Conservation (phyloP, 1,139 yeast species). For the Suhomyces maxii region DNA sequence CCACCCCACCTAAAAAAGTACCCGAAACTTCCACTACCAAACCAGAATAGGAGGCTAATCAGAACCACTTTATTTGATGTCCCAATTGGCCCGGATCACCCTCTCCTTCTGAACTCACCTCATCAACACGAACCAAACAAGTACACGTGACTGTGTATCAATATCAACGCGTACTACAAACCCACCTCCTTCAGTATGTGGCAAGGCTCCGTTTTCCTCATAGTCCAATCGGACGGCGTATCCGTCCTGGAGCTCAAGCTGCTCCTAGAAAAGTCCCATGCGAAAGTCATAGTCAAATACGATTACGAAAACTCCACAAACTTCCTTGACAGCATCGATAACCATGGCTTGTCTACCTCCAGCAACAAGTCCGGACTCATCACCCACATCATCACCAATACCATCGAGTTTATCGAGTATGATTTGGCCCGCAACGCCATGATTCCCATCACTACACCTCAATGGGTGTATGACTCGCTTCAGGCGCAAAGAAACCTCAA, state of each 20-base stretch:
- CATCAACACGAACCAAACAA: neutral
- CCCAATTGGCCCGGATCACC: neutral
- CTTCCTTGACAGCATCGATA: constrained; percentile 19
- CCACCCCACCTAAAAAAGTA: too few relatives aligned
- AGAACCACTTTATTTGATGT: too few relatives aligned
- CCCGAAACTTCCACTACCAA: too few relatives aligned
- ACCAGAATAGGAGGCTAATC: too few relatives aligned
- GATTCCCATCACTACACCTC: constrained; percentile 68
- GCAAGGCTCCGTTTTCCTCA: constrained; percentile 38
- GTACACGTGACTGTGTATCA: constrained; percentile 3
- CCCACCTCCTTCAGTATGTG: constrained; percentile 25
- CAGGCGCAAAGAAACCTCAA: constrained; percentile 47
- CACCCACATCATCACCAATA: constrained; percentile 59
- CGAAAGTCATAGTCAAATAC: constrained; percentile 24
- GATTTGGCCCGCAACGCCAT: constrained; percentile 48
- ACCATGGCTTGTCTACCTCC: constrained; percentile 42
- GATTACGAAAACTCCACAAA: constrained; percentile 26
- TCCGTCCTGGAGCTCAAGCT: constrained; percentile 22
- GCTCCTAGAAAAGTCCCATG: constrained; percentile 23
- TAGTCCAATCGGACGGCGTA: constrained; percentile 37
- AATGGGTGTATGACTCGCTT: constrained; percentile 62
- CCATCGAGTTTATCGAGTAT: constrained; percentile 57
- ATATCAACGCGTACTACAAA: constrained; percentile 6
- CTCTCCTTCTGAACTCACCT: neutral
- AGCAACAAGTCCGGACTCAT: constrained; percentile 44